These are phyloP conservation scores for Suillus subaureus DNA, from an alignment of 768 basidiomycete genomes.

Conservation along the genomic window DNA sequence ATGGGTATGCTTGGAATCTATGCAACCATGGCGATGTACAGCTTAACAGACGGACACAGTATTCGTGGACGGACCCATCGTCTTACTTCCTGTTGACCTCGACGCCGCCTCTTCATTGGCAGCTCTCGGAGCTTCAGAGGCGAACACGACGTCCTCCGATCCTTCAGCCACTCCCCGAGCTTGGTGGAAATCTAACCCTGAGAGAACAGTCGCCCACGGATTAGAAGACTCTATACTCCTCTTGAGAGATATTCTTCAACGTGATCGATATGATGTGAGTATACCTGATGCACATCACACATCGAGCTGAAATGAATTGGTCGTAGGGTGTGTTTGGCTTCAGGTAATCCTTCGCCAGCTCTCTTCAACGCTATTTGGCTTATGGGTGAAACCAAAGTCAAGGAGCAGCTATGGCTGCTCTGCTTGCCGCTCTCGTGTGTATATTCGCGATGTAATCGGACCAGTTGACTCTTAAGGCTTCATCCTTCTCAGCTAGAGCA, in stretches of 20 bases:
- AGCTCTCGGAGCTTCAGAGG: constrained; percentile 44
- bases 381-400: constrained; percentile 49
- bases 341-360: constrained; percentile 45
- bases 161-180: constrained; percentile 60
- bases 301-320: not conserved
- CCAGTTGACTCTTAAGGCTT: constrained; percentile 10
- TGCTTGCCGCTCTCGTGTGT: constrained; percentile 70
- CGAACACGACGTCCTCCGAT: constrained; percentile 38
- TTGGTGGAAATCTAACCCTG: constrained; percentile 69
- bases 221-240: constrained; percentile 57
- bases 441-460: not conserved
- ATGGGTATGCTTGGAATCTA: constrained; percentile 45
- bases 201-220: constrained; percentile 53
- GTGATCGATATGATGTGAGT: constrained; percentile 68
- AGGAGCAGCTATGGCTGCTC: constrained; percentile 74
- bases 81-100: constrained; percentile 69
- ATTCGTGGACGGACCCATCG: constrained; percentile 70
- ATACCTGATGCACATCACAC: not conserved
- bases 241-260: constrained; percentile 58
- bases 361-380: not conserved
- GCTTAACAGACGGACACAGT: constrained; percentile 42
- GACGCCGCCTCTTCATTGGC: constrained; percentile 32
- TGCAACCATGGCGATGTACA: not conserved
- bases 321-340: constrained; percentile 78
- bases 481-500: constrained; percentile 48